Evolutionary conservation across 345 rosid genomes (phyloP), one percentile per base, ranked within the genome.

Genomic region (Pistacia integerrima): DNA sequence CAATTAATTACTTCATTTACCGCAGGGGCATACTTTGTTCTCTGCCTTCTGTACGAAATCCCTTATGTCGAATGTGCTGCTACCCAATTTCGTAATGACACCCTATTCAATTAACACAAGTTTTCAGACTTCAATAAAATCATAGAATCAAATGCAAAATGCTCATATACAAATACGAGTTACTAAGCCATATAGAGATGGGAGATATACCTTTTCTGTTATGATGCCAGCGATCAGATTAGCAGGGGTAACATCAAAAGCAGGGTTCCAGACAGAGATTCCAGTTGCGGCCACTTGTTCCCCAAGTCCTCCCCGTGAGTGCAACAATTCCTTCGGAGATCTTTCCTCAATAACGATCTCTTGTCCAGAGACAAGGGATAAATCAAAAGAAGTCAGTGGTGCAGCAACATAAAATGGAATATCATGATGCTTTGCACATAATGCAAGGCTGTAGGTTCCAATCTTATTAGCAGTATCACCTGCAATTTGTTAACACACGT

Each of bases 401-500:
- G 99, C 99, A 41, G 99, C 99, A 3, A 93, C 96, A 73, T 82
- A 93, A 80, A 95, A 93, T 22, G 93, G 94, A 70, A 95, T 83
- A 25, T 75, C 58, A 64, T 95, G 97, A 82, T 88, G 84, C 79
- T 58, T 86, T 22, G 99, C 97, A 75, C 93, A 88, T 52, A 95
- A 54, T 67, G 98, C 97, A 11, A 95, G 96, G 88, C 91, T 90
- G 89, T 93, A 95, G 64, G 99, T 95, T 81, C 99, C 99, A 35
- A 95, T 93, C 89, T 95, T 93, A 87, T 95, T 93, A 59, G 97
- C 99, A n/a, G 97, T 93, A 67, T 93, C 98, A 30, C 98, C 98
- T 94, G 84, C 14, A 80, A 72, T 68, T 25, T 49, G 69, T 20
- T 60, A 9, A 20, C 12, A 77, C 25, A 18, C 35, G 36, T 66